Evolutionary conservation across 2,329 filamentous ascomycete species (phyloP), one percentile per base, ranked within the genome.

Genomic region (Aaosphaeria pasadenensis): DNA sequence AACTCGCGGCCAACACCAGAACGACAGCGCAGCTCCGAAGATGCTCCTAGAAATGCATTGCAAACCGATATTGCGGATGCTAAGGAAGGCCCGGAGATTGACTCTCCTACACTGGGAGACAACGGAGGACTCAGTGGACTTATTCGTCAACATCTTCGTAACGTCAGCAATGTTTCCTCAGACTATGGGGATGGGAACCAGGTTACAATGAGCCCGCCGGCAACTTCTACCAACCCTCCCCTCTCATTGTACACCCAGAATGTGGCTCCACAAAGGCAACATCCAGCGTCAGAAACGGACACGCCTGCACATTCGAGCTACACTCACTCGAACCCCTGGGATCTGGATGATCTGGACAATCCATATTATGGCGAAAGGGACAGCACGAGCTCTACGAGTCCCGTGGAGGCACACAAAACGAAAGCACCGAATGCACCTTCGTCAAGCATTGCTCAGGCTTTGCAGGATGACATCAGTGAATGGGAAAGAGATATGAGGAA

Each of bases 111-210:
- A 0, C 73, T 96, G 5, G 87, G 87, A 2, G 76, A 76, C 11
- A 73, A 74, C 35, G 55, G 67, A 13, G 90, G 89, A 1, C 76
- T 96, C 11, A 92, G 86, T 60, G 88, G 87, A 2, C 81, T 96
- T 76, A 85, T 96, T 41, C 84, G 87, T 31, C 86, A 91, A 52
- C 94, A 97, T 74, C 74, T 97, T 38, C 84, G 94, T 44, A 84
- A 84, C 32, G 84, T 86, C 54, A 97, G 92, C 71, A 86, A 86
- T 49, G 80, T 84, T 11, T 97, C 92, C 1, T 95, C 90, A 0
- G 78, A 94, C 29, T 90, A 89, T 46, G 70, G 58, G 13, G 65
- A 68, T 30, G 48, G 50, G 35, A 62, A 69, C 30, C 62, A 70
- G 56, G 50, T 58, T 30, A 36, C 61, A 17, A 83, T 81, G 29